A percentile compares a stretch with the other conserved stretches of the same genome.
Conservation (phyloP, 192 early-diverging fungal genomes). For the Spizellomyces sp. region DNA sequence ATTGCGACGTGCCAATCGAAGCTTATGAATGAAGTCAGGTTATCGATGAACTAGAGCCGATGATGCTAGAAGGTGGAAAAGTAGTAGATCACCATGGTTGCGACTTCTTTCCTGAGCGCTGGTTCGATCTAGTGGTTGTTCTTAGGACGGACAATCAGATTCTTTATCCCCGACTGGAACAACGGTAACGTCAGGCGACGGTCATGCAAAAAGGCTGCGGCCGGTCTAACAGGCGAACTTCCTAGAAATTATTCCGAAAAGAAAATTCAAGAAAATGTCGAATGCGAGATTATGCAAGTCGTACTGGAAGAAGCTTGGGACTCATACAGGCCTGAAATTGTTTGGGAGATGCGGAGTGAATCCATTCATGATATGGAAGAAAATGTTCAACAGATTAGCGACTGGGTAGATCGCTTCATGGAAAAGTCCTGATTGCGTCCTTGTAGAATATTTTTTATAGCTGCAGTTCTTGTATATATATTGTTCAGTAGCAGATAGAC, state of each 20-base stretch:
- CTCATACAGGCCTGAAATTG: slow-evolving; percentile 77
- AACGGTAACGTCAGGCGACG: slow-evolving; percentile 12
- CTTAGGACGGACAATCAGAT: slow-evolving; percentile 76
- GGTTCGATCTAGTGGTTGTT: slow-evolving; percentile 96
- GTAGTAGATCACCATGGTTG: slow-evolving; percentile 95
- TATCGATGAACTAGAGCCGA: slow-evolving; percentile 87
- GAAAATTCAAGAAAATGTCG: slow-evolving; percentile 92
- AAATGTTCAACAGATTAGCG: slow-evolving; percentile 80
- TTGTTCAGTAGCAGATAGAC: too few species aligned
- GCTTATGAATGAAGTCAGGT: slow-evolving; percentile 36
- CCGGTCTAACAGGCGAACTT: too few species aligned
- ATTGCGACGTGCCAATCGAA: too few species aligned
- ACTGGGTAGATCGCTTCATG: slow-evolving; percentile 48
- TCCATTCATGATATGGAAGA: slow-evolving; percentile 88
- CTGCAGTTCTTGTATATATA: too few species aligned
- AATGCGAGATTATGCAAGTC: slow-evolving; percentile 98
- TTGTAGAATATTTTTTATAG: too few species aligned
- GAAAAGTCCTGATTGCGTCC: not conserved
- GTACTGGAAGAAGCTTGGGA: slow-evolving; percentile 86
- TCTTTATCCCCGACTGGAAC: slow-evolving; percentile 80
- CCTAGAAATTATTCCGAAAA: slow-evolving; percentile 72
- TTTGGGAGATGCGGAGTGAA: slow-evolving; percentile 81
- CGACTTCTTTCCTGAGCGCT: slow-evolving; percentile 95
- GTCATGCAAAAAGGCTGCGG: slow-evolving; percentile 46
- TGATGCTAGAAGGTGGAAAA: slow-evolving; percentile 77